These are phyloP conservation scores for Rhynchospora breviuscula DNA, from an alignment of 176 grass and related monocot species.

Conservation along the genomic window DNA sequence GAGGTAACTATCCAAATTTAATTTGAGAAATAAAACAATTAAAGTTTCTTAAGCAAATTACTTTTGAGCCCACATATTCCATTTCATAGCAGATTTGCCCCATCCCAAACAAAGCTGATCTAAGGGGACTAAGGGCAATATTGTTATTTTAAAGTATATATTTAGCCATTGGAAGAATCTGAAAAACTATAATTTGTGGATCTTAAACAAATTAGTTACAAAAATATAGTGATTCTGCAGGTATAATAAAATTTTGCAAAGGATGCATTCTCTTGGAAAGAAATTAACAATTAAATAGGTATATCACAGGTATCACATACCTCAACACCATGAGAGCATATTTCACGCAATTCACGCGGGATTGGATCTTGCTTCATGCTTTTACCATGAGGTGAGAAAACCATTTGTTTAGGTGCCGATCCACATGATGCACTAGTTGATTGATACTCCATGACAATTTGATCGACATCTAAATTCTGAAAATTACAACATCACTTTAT, in stretches of 20 bases:
- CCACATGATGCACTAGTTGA: conserved; percentile 50
- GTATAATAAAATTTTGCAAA: not conserved
- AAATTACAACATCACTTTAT: conserved; percentile 30
- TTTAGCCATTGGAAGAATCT: not conserved
- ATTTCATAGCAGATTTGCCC: not conserved
- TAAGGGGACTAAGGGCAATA: not conserved
- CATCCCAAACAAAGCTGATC: not conserved
- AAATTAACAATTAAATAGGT: conserved; percentile 12
- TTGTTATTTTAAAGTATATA: not conserved
- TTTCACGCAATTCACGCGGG: conserved; percentile 56
- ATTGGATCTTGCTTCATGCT: conserved; percentile 34
- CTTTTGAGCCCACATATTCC: not conserved
- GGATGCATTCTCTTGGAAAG: not conserved
- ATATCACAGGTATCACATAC: conserved; percentile 38
- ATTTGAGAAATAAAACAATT: conserved; percentile 23
- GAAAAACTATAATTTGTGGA: not conserved
- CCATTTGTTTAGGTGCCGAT: conserved; percentile 28
- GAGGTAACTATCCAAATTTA: not conserved
- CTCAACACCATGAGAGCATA: conserved; percentile 58
- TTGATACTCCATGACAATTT: conserved; percentile 93
- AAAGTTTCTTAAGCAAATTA: conserved; percentile 18
- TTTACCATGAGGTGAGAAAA: conserved; percentile 36
- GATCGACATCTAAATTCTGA: conserved; percentile 87
- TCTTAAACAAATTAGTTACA: not conserved
- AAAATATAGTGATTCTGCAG: not conserved